Base-by-base conservation (phyloP, 164 flowering plant genomes). In the Nymphaea thermarum region DNA sequence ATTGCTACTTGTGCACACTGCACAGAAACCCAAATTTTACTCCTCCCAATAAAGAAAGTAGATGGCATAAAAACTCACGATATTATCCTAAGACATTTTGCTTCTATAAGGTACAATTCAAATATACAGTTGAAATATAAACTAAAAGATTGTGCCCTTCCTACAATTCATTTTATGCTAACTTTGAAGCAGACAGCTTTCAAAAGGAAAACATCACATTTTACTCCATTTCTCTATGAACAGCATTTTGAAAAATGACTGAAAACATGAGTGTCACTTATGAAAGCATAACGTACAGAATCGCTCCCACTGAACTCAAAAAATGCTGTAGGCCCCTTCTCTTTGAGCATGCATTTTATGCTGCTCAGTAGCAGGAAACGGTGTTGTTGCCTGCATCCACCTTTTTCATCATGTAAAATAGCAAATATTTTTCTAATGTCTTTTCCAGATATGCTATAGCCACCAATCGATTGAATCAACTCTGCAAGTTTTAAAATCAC, bases 391-490 rank as follows among this genome's bases (percentile, higher is more conserved):
- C 75, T 83, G 44, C 70, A 74, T 44, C 85, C 93, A 67, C 83
- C 80, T 78, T 82, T 90, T 77, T 86, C 90, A 80, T 86, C 82
- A 18, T 97, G 88, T 25, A 95, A 85, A 55, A 95, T 84, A 60
- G 94, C 87, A 82, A 95, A 95, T 55, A 95, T 90, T 78, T 92
- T 95, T 17, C 98, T 86, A 47, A 95, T 95, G 74, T 95, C 98
- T 84, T 85, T 95, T 60, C 99, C 99, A 73, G 98, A 92, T 81
- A 92, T 86, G 75, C 99, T 95, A 77, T 95, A 90, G 36, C 98
- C 98, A 74, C 99, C 99, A 77, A 79, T 85, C 62, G 86, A 87
- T 79, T 90, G 93, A 79, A 92, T 86, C 73, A 95, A 72, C 67
- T 83, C 93, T 4, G 89, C 82, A 77, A 92, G 79, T 79, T 86